Base-by-base conservation (phyloP, 108 stramenopile genomes). In the Fistulifera solaris region DNA sequence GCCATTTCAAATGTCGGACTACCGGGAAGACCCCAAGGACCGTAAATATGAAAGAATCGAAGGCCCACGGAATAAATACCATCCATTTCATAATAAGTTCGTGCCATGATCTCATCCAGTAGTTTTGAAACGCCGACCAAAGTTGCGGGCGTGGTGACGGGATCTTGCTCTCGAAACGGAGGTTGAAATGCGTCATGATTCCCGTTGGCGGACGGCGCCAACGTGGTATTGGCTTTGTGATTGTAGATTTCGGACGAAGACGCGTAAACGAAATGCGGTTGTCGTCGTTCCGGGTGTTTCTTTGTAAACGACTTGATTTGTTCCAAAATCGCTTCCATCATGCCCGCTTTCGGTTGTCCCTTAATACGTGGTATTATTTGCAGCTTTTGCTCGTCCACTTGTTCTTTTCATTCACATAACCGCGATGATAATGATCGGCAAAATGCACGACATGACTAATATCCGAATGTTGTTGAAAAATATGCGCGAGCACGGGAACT, bases 11-110 rank as follows among this genome's bases (percentile, higher is more conserved):
- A 89, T 11, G 83, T 38, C 1, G 78, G 77, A 25, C 73, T 78
- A 21, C 81, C 81, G 1, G 88, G 88, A 5, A 67, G 56, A 35
- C 79, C 64, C 85, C 86, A 87, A 27, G 93, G 93, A 17, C 93
- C 93, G 57, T 94, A 94, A 10, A 94, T 87, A 8, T 75, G 57
- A 56, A 90, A 90, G 68, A 94, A 85, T 0, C 93, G 72, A 44
- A 94, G 54, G 31, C 87, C 93, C 10, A 83, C 82, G 51, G 65
- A 72, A 49, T 71, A 75, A 27, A 94, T 70, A 15, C 72, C 73
- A 62, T 89, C 66, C 8, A 76, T 63, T 45, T 88, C 73, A 63
- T 78, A 65, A 54, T 81, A 94, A 15, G 86, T 59, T 50, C 72
- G 63, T 5, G 89, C 88, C 41, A 90, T 49, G 19, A 83, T 58